These are phyloP conservation scores for Dipteronia dyeriana DNA, from an alignment of 345 rosid species.

Conservation along the genomic window DNA sequence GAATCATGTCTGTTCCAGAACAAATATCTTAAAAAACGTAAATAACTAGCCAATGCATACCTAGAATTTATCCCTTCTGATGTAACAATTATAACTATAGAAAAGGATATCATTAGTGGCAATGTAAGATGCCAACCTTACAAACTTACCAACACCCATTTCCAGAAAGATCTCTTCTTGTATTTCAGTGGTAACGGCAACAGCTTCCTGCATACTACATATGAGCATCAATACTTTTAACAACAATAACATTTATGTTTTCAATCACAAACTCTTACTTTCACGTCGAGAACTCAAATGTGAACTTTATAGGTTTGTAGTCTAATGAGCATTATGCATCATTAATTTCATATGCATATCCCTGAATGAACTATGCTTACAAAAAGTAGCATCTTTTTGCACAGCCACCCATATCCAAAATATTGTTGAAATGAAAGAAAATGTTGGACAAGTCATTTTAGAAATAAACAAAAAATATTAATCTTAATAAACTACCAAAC, in stretches of 20 bases:
- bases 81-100: background rate
- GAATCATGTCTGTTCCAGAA: background rate
- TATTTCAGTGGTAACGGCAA: slow-evolving; percentile 70
- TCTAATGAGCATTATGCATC: background rate
- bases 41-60: background rate
- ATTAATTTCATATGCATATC: background rate
- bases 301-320: background rate
- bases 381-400: background rate
- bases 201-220: slow-evolving; percentile 62
- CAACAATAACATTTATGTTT: background rate
- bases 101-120: background rate
- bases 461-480: too few species aligned
- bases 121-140: background rate
- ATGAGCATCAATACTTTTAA: background rate
- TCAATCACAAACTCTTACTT: background rate
- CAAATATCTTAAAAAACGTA: background rate
- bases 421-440: background rate
- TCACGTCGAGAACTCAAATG: background rate
- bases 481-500: too few species aligned
- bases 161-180: slow-evolving; percentile 76
- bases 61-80: slow-evolving; percentile 3
- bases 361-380: background rate
- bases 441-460: too few species aligned
- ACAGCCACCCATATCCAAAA: background rate
- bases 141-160: slow-evolving; percentile 72